A percentile compares a stretch with the other conserved stretches of the same genome.
Evolutionary conservation across 192 early-diverging fungal genomes (phyloP).

Genomic region (Rhizophagus sp.): DNA sequence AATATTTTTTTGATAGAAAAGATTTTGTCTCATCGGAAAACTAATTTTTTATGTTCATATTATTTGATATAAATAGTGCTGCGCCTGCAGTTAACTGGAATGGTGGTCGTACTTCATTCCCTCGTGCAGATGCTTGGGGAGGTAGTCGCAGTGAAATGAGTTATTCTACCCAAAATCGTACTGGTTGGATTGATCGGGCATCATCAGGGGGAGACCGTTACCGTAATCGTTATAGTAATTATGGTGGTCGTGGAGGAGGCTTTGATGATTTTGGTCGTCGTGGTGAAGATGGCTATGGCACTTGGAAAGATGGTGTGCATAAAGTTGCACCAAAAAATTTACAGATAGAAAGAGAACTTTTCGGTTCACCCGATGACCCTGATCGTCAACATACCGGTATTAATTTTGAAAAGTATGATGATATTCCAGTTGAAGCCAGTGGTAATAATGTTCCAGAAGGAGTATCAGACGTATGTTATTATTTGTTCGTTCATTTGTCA

Average conservation of each 20-base stretch:
- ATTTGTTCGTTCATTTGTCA: background rate
- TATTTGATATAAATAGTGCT: slow-evolving; percentile 7
- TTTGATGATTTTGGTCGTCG: slow-evolving; percentile 29
- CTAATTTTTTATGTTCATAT: background rate
- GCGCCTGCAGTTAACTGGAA: slow-evolving; percentile 27
- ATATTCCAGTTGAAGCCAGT: slow-evolving; percentile 94
- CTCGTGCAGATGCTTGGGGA: slow-evolving; percentile 28
- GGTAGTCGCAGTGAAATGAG: slow-evolving; percentile 31
- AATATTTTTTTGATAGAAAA: background rate
- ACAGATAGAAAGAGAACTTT: slow-evolving; percentile 80
- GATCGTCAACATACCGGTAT: slow-evolving; percentile 87
- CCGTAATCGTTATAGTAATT: slow-evolving; percentile 35
- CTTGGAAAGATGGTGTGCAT: slow-evolving; percentile 80
- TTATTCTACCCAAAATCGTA: slow-evolving; percentile 31
- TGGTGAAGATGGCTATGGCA: slow-evolving; percentile 49
- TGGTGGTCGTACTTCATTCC: slow-evolving; percentile 18
- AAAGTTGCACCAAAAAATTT: slow-evolving; percentile 76
- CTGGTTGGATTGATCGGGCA: slow-evolving; percentile 44
- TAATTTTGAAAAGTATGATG: slow-evolving; percentile 99
- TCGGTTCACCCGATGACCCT: slow-evolving; percentile 69
- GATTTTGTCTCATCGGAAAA: background rate
- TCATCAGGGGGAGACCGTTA: slow-evolving; percentile 33
- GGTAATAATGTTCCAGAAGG: slow-evolving; percentile 69
- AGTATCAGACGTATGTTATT: slow-evolving; percentile 41
- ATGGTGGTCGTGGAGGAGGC: slow-evolving; percentile 32